A percentile compares a stretch with the other conserved stretches of the same genome.
Conservation (phyloP, 352 stramenopile genomes). For the Pythium rishiriense region DNA sequence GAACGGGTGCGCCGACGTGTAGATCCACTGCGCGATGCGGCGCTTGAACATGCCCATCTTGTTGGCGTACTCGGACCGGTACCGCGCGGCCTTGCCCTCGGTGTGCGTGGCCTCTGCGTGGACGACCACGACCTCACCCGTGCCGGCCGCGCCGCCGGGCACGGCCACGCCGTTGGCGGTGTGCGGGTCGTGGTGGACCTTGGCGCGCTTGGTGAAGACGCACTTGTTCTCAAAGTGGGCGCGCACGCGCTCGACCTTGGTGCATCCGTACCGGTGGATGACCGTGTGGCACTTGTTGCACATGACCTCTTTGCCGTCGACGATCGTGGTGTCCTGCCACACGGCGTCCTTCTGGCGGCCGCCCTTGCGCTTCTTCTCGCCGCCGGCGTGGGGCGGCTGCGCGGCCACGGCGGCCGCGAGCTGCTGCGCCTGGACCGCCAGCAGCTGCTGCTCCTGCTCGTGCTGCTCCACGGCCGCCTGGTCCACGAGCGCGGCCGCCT, state of each 20-base stretch:
- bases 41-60: constrained; percentile 68
- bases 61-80: constrained; percentile 35
- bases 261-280: constrained; percentile 67
- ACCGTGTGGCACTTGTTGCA: constrained; percentile 67
- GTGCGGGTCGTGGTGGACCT: constrained; percentile 18
- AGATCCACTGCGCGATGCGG: constrained; percentile 64
- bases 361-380: constrained; percentile 49
- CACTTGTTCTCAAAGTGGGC: constrained; percentile 71
- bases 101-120: neutral
- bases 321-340: constrained; percentile 60
- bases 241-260: constrained; percentile 74
- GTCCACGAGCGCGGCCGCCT: constrained; percentile 26
- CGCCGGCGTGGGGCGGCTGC: neutral
- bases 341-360: constrained; percentile 55
- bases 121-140: constrained; percentile 13
- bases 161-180: neutral
- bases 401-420: constrained; percentile 11
- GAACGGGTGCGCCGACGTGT: constrained; percentile 55
- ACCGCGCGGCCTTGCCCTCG: constrained; percentile 21
- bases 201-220: constrained; percentile 29
- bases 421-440: constrained; percentile 9
- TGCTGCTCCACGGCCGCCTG: constrained; percentile 27
- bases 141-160: neutral
- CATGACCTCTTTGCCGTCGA: constrained; percentile 57
- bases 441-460: constrained; percentile 21